Conservation (phyloP, 352 stramenopile species). For the Phytophthora sansomeana region DNA sequence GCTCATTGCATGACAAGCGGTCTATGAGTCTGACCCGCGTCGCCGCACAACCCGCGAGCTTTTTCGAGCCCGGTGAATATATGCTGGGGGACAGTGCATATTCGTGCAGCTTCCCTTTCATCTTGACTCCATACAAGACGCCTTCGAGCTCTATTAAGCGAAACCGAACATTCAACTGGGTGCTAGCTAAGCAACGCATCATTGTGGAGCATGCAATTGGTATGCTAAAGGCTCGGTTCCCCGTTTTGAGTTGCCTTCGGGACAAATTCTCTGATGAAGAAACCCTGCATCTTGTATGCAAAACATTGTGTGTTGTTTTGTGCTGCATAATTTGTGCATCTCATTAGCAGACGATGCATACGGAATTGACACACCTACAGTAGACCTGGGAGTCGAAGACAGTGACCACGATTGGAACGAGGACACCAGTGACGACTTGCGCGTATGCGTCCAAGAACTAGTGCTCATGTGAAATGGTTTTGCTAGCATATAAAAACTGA, state of each 20-base stretch:
- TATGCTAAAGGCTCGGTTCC: background rate
- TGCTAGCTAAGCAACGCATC: background rate
- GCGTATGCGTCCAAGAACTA: background rate
- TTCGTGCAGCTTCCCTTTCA: background rate
- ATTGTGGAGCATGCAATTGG: slow-evolving; percentile 3
- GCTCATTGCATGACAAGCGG: no score
- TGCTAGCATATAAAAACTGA: background rate
- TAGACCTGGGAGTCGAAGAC: background rate
- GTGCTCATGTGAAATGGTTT: background rate
- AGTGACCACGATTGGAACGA: background rate
- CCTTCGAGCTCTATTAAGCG: background rate
- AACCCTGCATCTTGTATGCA: background rate
- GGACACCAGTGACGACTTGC: background rate
- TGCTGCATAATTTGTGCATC: slow-evolving; percentile 1
- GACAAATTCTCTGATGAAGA: background rate
- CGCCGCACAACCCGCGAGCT: background rate
- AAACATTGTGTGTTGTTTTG: background rate
- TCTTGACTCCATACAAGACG: slow-evolving; percentile 4
- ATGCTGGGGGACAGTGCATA: slow-evolving; percentile 4
- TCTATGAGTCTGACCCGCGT: background rate
- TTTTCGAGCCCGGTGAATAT: slow-evolving; percentile 1
- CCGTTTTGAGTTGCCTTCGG: background rate
- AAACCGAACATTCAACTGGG: slow-evolving; percentile 2
- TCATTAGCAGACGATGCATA: slow-evolving; percentile 6
- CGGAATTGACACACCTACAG: no score